Conservation (phyloP, 305 asterid species). For the Fraxinus nigra region DNA sequence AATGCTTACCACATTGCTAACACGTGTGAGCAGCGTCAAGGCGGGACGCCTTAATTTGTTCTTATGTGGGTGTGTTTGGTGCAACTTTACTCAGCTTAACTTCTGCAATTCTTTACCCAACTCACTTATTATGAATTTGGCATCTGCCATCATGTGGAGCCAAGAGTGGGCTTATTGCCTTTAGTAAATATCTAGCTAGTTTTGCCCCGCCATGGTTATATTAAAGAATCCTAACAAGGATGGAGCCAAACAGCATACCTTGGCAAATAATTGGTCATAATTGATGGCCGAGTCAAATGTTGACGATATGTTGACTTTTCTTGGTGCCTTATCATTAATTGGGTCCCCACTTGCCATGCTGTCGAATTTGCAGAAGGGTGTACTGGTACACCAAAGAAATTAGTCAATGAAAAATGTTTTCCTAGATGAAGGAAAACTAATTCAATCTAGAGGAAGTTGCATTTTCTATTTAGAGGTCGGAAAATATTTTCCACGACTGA, state of each 20-base stretch:
- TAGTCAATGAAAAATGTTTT: neutral
- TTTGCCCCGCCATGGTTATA: neutral
- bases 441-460: neutral
- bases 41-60: neutral
- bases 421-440: neutral
- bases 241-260: neutral
- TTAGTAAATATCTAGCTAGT: neutral
- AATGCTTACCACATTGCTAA: neutral
- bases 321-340: neutral
- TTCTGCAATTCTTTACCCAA: neutral
- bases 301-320: neutral
- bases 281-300: neutral
- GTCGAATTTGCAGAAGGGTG: neutral
- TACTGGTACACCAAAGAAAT: neutral
- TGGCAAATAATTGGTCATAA: neutral
- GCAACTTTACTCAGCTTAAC: neutral
- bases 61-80: neutral
- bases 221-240: neutral
- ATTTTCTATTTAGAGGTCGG: neutral
- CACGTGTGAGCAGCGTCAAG: neutral
- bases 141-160: neutral
- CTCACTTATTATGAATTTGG: neutral
- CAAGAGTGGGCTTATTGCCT: neutral
- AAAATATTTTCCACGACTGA: neutral
- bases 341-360: neutral